Base-by-base conservation (phyloP, 2,329 filamentous ascomycete species). In the Calonectria naviculata region DNA sequence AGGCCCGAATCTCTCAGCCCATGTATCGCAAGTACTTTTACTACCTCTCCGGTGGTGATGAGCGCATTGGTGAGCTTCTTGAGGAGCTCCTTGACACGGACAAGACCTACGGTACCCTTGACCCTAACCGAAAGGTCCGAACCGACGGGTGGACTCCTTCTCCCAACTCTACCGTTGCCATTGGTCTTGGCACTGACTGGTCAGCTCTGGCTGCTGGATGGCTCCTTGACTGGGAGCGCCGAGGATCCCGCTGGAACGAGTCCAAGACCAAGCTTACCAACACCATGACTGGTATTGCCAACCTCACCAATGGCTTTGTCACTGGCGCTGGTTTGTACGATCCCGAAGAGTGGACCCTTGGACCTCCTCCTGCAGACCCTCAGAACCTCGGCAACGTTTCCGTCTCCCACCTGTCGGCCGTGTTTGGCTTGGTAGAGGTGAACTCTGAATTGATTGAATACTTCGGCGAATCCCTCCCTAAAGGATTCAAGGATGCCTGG, bases 141-240 rank as follows among this genome's bases (percentile, higher is more conserved):
- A 86, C 82, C 19, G 87, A 89, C 61, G 84, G 85, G 1, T 87
- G 87, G 78, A 82, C 83, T 0, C 87, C 88, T 2, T 83, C 74
- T 70, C 46, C 87, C 81, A 7, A 83, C 78, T 9, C 83, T 75
- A 19, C 83, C 0, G 80, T 88, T 0, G 85, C 87, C 46, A 85
- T 90, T 10, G 85, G 87, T 41, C 83, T 92, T 4, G 89, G 89
- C 3, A 90, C 89, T 0, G 90, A 92, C 74, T 92, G 89, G 88
- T 85, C 86, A 0, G 87, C 87, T 0, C 81, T 92, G 2, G 89
- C 89, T 0, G 86, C 86, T 3, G 86, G 85, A 0, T 92, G 89
- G 87, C 83, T 92, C 0, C 84, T 91, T 2, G 90, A 90, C 68
- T 91, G 88, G 87, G 90, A 91, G 76, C 85, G 89, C 0, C 86